These are phyloP conservation scores for Psilocybe mexicana DNA, from an alignment of 1,284 basidiomycete genomes.

Conservation along the genomic window DNA sequence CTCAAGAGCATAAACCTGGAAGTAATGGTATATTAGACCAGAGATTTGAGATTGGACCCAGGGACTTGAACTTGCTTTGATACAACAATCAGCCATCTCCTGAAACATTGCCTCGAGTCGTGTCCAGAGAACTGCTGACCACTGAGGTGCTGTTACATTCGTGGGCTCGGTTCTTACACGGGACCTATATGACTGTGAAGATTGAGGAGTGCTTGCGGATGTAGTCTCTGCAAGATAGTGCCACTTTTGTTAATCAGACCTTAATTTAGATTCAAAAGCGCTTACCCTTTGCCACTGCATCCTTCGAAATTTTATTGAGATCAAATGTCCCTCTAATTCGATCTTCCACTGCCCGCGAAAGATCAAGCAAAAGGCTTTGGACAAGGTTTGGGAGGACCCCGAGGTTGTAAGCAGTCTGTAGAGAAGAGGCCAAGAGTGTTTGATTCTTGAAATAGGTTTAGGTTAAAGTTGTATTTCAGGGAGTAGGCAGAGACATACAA, in stretches of 20 bases:
- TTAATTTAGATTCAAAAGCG: background rate
- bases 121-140: slow-evolving; percentile 79
- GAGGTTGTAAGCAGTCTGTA: slow-evolving; percentile 95
- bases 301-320: slow-evolving; percentile 80
- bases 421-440: slow-evolving; percentile 83
- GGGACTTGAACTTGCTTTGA: slow-evolving; percentile 60
- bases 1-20: slow-evolving; percentile 89
- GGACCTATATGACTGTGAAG: slow-evolving; percentile 66
- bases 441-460: slow-evolving; percentile 62
- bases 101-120: slow-evolving; percentile 83
- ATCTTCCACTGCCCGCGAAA: slow-evolving; percentile 82
- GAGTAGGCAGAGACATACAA: slow-evolving; percentile 49
- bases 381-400: slow-evolving; percentile 84
- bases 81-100: slow-evolving; percentile 88
- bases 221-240: slow-evolving; percentile 25
- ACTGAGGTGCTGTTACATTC: slow-evolving; percentile 78
- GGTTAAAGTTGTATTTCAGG: background rate
- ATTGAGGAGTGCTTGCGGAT: slow-evolving; percentile 32
- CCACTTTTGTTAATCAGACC: slow-evolving; percentile 5
- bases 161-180: slow-evolving; percentile 86
- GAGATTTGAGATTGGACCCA: background rate
- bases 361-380: slow-evolving; percentile 74
- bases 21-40: background rate
- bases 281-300: slow-evolving; percentile 74
- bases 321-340: slow-evolving; percentile 86